A percentile compares a stretch with the other conserved stretches of the same genome.
These are phyloP conservation scores for Eutrema yunnanense DNA, from an alignment of 345 rosid genomes.

Conservation along the genomic window DNA sequence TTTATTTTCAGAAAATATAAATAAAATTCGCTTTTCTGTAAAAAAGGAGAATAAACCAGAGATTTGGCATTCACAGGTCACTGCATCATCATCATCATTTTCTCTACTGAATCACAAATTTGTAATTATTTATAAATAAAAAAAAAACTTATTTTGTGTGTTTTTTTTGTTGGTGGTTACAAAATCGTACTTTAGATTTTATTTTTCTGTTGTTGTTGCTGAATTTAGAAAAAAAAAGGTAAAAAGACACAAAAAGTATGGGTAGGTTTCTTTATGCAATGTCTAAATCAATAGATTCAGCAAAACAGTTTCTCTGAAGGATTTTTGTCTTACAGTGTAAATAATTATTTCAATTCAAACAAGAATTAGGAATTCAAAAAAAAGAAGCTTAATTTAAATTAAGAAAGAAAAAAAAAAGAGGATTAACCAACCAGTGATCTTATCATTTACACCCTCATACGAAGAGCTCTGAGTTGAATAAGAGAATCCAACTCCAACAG, in stretches of 20 bases:
- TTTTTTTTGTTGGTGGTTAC: neutral
- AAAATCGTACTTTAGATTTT: neutral
- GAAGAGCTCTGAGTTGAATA: conserved; percentile 60
- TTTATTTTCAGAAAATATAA: neutral
- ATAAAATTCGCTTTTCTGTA: conserved; percentile 10
- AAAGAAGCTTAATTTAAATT: neutral
- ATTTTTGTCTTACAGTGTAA: neutral
- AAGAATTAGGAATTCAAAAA: neutral
- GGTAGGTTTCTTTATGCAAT: neutral
- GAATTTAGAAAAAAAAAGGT: neutral
- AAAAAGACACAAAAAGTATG: conserved; percentile 7
- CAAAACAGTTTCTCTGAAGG: neutral
- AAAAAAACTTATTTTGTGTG: too few species aligned
- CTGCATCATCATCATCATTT: conserved; percentile 6
- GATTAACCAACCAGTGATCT: conserved; percentile 76
- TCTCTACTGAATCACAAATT: too few species aligned
- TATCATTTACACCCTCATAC: conserved; percentile 66
- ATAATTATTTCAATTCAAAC: neutral
- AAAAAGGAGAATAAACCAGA: conserved; percentile 21
- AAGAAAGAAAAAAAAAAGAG: neutral
- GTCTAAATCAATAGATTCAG: conserved; percentile 13
- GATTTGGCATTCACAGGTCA: conserved; percentile 24
- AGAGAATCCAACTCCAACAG: conserved; percentile 97
- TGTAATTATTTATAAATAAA: too few species aligned
- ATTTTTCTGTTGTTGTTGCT: neutral